A percentile compares a stretch with the other conserved stretches of the same genome.
Conservation (phyloP, 2,329 filamentous ascomycete genomes). For the Cytospora piceicola region DNA sequence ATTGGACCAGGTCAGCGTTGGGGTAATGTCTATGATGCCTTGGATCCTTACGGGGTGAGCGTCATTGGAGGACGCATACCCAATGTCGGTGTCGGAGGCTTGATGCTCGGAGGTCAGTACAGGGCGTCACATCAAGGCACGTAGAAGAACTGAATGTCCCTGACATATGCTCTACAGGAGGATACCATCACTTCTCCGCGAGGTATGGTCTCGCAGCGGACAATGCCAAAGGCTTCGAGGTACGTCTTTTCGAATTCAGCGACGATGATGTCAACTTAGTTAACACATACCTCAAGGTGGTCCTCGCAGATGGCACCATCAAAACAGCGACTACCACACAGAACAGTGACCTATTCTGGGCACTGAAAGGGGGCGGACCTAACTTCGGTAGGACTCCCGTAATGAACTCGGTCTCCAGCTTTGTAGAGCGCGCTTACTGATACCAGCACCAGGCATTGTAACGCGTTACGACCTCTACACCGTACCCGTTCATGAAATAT, state of each 20-base stretch:
- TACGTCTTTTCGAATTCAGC: not conserved
- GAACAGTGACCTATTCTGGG: slow-evolving; percentile 38
- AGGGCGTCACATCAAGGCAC: not conserved
- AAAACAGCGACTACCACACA: slow-evolving; percentile 33
- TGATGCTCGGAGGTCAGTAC: slow-evolving; percentile 38
- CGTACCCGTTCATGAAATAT: slow-evolving; percentile 34
- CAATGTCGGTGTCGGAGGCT: slow-evolving; percentile 37
- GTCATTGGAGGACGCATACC: slow-evolving; percentile 38
- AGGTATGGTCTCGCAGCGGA: slow-evolving; percentile 13
- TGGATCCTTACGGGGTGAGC: slow-evolving; percentile 34
- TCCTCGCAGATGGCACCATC: slow-evolving; percentile 37
- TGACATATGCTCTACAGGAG: not conserved
- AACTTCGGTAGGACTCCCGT: slow-evolving; percentile 35
- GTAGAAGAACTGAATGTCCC: too few relatives aligned
- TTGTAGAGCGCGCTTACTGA: not conserved
- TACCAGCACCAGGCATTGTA: not conserved
- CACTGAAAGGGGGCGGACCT: slow-evolving; percentile 34
- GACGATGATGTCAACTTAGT: not conserved
- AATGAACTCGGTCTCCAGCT: not conserved
- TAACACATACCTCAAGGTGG: slow-evolving; percentile 20
- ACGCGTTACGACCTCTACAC: slow-evolving; percentile 28
- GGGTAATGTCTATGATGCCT: slow-evolving; percentile 37
- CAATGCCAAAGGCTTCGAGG: slow-evolving; percentile 10
- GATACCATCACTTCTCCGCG: slow-evolving; percentile 1
- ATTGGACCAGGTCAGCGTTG: slow-evolving; percentile 40